Evolutionary conservation across 1,284 basidiomycete genomes (phyloP), one percentile per base, ranked within the genome.

Genomic region (Trichosporon sp.): DNA sequence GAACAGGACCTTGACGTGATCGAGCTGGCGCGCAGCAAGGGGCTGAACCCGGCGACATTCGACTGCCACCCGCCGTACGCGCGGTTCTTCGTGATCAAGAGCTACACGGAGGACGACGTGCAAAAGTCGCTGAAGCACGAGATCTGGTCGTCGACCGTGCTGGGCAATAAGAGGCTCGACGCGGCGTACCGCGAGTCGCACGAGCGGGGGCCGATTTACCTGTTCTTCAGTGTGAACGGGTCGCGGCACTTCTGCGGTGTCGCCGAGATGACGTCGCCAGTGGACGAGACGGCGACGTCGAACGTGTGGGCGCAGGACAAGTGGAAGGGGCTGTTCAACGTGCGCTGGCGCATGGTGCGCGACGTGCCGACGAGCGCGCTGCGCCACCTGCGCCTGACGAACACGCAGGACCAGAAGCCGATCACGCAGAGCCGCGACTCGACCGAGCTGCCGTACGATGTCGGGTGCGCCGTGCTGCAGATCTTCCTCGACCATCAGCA

Each of bases 301-400:
- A 96, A 91, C 2, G 95, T 98, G 9, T 98, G 95, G 95, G 93
- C 94, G 0, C 95, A 94, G 44, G 93, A 97, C 84, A 98, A 98
- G 81, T 98, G 95, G 95, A 97, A 98, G 83, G 95, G 95, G 25
- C 92, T 95, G 65, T 95, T 96, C 86, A 93, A 93, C 83, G 92
- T 96, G 66, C 88, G 90, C 70, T 98, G 95, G 95, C 90, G 96
- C 75, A 97, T 93, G 79, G 93, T 98, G 66, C 90, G 93, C 69
- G 95, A 96, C 78, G 93, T 97, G 64, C 94, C 94, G 18, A 94
- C 95, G 74, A 74, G 72, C 25, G 85, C 74, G 47, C 70, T 73
- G 7, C 75, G 77, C 32, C 81, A 83, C 47, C 76, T 80, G 66
- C 75, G 81, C 6, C 75, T 74, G 72, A 95, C 92, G 80, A 98